Conservation (phyloP, 1,139 yeast genomes). For the Scheffersomyces lignicola region DNA sequence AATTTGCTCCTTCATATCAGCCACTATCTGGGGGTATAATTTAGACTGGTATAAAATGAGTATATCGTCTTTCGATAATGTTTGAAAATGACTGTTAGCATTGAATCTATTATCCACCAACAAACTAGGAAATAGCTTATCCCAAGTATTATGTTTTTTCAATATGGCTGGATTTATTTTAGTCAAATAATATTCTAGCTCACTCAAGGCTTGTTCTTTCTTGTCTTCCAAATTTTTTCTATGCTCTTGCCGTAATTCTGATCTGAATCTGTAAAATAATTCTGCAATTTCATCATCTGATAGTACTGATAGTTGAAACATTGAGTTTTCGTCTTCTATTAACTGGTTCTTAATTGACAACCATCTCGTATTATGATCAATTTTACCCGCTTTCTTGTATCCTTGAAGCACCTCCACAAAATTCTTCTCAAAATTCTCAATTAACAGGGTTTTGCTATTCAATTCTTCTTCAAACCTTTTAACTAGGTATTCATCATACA, state of each 20-base stretch:
- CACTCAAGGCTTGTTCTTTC: conserved; percentile 51
- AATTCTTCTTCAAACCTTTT: conserved; percentile 56
- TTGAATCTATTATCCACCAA: conserved; percentile 52
- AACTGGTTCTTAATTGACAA: conserved; percentile 43
- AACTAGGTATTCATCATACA: conserved; percentile 65
- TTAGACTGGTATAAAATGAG: conserved; percentile 52
- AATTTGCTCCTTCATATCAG: conserved; percentile 35
- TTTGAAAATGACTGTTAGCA: conserved; percentile 57
- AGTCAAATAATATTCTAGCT: conserved; percentile 49
- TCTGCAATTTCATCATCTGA: conserved; percentile 55
- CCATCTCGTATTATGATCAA: conserved; percentile 71
- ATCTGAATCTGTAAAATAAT: conserved; percentile 53
- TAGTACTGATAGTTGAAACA: conserved; percentile 63
- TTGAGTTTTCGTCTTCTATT: conserved; percentile 61
- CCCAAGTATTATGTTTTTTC: conserved; percentile 42
- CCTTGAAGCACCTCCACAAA: conserved; percentile 50
- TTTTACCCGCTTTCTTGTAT: conserved; percentile 29
- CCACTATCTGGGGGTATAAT: conserved; percentile 40
- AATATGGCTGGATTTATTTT: conserved; percentile 35
- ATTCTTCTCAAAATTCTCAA: conserved; percentile 55
- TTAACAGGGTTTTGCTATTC: conserved; percentile 50
- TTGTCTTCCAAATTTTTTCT: conserved; percentile 28
- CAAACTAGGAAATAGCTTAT: conserved; percentile 38
- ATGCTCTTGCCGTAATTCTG: conserved; percentile 37
- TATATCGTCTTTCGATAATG: conserved; percentile 59